These are phyloP conservation scores for Pseudogymnoascus sp. DNA, from an alignment of 2,329 filamentous ascomycete genomes.

Conservation along the genomic window DNA sequence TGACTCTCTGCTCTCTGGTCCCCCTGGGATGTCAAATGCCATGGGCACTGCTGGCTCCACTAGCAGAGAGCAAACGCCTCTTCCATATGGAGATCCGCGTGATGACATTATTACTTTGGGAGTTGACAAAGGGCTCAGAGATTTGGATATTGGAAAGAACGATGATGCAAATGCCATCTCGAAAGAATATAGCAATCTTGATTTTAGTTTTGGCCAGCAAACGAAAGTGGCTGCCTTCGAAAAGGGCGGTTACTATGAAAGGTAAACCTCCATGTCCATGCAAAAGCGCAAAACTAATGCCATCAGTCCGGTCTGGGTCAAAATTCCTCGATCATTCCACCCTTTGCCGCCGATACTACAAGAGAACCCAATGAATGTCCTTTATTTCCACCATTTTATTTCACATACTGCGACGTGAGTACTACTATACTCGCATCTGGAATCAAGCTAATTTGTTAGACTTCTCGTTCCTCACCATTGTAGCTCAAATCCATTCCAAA, in stretches of 20 bases:
- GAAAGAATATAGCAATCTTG: constrained; percentile 30
- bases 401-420: constrained; percentile 12
- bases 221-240: constrained; percentile 48
- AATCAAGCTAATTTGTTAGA: constrained; percentile 65
- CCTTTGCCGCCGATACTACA: constrained; percentile 47
- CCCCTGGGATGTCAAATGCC: constrained; percentile 32
- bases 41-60: constrained; percentile 16
- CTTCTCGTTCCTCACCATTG: constrained; percentile 46
- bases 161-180: constrained; percentile 63
- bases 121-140: constrained; percentile 62
- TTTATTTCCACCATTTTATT: constrained; percentile 59
- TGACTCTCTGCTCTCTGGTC: constrained; percentile 54
- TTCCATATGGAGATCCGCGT: constrained; percentile 18
- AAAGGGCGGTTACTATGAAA: constrained; percentile 61
- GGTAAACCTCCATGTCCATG: constrained; percentile 57
- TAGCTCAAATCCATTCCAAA: constrained; percentile 47
- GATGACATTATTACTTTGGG: constrained; percentile 53
- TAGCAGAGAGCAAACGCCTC: constrained; percentile 12
- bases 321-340: constrained; percentile 34
- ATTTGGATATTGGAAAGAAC: constrained; percentile 64
- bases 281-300: constrained; percentile 23
- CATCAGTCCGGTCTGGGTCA: not conserved
- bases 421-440: not conserved
- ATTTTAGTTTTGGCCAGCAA: constrained; percentile 43
- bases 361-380: constrained; percentile 72